A percentile compares a stretch with the other conserved stretches of the same genome.
phyloP scores from a whole-genome alignment of 164 flowering plant genomes.

The Tetracentron sinense region DNA sequence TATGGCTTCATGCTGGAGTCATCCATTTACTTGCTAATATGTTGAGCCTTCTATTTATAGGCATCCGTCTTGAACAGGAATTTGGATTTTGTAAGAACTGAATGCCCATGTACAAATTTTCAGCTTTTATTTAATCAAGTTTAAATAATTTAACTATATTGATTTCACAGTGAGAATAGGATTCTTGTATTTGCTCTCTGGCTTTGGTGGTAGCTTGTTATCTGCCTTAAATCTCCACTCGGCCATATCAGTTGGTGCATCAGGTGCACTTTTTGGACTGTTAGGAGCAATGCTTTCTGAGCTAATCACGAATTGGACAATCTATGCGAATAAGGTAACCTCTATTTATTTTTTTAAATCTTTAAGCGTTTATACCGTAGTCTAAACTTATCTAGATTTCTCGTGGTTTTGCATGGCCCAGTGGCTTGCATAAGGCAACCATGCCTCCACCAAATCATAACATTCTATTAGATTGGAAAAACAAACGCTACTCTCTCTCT shows the following conservation, averaged over 20 bases:
- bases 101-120: neutral
- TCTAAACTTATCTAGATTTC: too few species aligned
- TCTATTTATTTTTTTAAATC: neutral
- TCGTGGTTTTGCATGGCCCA: too few species aligned
- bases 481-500: too few species aligned
- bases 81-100: conserved; percentile 73
- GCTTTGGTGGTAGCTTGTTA: conserved; percentile 65
- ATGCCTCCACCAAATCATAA: too few species aligned
- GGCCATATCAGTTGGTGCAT: conserved; percentile 62
- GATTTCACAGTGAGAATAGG: conserved; percentile 52
- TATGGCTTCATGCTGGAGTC: conserved; percentile 79
- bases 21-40: conserved; percentile 67
- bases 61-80: conserved; percentile 74
- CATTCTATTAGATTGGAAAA: too few species aligned
- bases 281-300: conserved; percentile 79
- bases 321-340: conserved; percentile 54
- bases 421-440: too few species aligned
- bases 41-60: conserved; percentile 65
- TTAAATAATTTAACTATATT: conserved; percentile 2
- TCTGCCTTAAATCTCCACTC: conserved; percentile 30
- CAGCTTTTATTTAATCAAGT: neutral
- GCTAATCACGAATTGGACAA: conserved; percentile 63
- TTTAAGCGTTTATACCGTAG: neutral
- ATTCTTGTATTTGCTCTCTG: conserved; percentile 48
- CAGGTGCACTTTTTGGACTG: conserved; percentile 68